phyloP scores from a whole-genome alignment of 2,329 filamentous ascomycete species.

The Keithomyces neogunnii region DNA sequence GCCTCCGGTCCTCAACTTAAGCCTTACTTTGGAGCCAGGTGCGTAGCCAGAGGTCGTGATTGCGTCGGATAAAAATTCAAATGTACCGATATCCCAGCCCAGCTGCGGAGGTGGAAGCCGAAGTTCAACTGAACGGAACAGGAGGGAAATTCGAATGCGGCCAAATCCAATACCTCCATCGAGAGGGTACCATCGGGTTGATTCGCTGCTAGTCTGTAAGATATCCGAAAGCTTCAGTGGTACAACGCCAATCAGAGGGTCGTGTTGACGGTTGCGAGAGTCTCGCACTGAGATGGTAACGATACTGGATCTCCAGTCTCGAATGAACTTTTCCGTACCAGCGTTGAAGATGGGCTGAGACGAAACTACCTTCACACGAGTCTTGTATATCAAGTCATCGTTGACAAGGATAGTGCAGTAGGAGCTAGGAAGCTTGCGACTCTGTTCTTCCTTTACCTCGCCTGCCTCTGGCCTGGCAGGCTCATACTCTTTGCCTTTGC shows the following conservation, averaged over 20 bases:
- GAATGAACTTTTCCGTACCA: slow-evolving; percentile 84
- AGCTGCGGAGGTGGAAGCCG: slow-evolving; percentile 76
- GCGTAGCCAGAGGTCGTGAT: slow-evolving; percentile 58
- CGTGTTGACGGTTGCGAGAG: slow-evolving; percentile 81
- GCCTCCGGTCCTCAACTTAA: slow-evolving; percentile 77
- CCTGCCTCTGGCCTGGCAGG: slow-evolving; percentile 75
- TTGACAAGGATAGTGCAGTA: slow-evolving; percentile 92
- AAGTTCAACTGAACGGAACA: slow-evolving; percentile 86
- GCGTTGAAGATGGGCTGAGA: slow-evolving; percentile 97
- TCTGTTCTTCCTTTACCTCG: slow-evolving; percentile 77
- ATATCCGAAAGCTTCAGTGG: slow-evolving; percentile 81
- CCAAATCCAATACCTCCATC: slow-evolving; percentile 92
- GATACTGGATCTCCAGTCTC: slow-evolving; percentile 85
- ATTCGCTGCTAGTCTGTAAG: slow-evolving; percentile 77
- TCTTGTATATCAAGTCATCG: slow-evolving; percentile 85
- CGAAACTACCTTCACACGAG: slow-evolving; percentile 86
- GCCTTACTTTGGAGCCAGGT: slow-evolving; percentile 59
- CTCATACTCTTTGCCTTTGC: slow-evolving; percentile 80
- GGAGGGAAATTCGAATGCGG: slow-evolving; percentile 74
- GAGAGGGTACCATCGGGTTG: slow-evolving; percentile 90
- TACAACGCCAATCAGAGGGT: slow-evolving; percentile 88
- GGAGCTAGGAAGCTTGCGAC: slow-evolving; percentile 71
- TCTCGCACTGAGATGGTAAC: slow-evolving; percentile 86
- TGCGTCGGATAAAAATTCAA: slow-evolving; percentile 70
- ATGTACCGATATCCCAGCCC: slow-evolving; percentile 92